Base-by-base conservation (phyloP, 306 rosid genomes). In the Trifolium subterraneum region DNA sequence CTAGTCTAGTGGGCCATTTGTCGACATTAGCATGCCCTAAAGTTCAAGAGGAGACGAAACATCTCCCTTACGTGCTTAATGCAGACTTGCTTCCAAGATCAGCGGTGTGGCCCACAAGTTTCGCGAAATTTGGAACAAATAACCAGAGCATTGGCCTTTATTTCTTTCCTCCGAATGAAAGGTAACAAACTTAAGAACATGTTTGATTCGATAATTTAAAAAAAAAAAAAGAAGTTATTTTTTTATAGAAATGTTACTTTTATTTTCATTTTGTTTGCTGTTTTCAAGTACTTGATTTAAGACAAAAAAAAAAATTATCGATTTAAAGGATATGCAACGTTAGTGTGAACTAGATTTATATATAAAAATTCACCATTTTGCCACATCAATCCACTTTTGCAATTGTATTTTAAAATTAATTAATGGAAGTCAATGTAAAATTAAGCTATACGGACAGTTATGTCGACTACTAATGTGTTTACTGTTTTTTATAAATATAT, bases 101-200 rank as follows among this genome's bases (percentile, higher is more conserved):
- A 59, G 77, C 7, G 10, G 77, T 90, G 78, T 93, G 98, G 93
- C 98, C 98, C 0, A 81, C 63, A 73, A 67, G 79, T 29, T 93
- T 90, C 81, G 62, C n/a, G 75, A 76, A 76, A 15, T 51, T 4
- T 7, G 87, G 93, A 12, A 90, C 90, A 51, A 73, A 75, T 44
- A 73, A 69, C 25, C 70, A 64, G 39, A 84, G 81, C 78, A 79
- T 90, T 69, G 97, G 87, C 70, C 90, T 90, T 19, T 93, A 74
- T 72, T 84, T 90, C 80, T 93, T 93, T 81, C 87, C 98, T 6
- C 84, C 75, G 16, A 78, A 27, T 58, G 73, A 79, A 79, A 84
- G 93, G 95, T 93, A 74, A 47, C 56, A 45, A 75, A 74, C 3
- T 50, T 51, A 5, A 12, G 50, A 61, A 23, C 45, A 8, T 77